Conservation (phyloP, 441 rosid genomes). For the Codiaeum variegatum region DNA sequence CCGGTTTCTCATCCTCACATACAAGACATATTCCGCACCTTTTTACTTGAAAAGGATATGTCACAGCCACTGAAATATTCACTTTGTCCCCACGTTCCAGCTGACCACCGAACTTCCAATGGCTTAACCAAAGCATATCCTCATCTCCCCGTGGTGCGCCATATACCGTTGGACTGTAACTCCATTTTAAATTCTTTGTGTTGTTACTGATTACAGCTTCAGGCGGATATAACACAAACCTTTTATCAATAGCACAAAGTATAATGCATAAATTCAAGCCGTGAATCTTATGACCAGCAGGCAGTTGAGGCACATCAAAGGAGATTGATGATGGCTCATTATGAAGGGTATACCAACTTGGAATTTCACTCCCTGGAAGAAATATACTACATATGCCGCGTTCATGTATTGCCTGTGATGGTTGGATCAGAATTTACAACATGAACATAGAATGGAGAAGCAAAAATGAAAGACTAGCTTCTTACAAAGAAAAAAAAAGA, state of each 20-base stretch:
- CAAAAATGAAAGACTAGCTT: too few species aligned
- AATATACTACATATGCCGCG: background rate
- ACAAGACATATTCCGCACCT: background rate
- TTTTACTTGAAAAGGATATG: background rate
- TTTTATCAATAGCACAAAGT: background rate
- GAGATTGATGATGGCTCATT: background rate
- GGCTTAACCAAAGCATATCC: conserved; percentile 21
- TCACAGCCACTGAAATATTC: background rate
- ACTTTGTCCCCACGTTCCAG: conserved; percentile 1
- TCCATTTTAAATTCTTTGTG: background rate
- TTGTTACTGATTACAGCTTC: background rate
- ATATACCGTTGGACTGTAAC: background rate
- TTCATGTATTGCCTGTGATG: conserved; percentile 2
- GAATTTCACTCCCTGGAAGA: conserved; percentile 8
- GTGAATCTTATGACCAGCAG: background rate
- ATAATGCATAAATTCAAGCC: conserved; percentile 2
- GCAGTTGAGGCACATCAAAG: background rate
- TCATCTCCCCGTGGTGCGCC: background rate
- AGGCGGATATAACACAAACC: background rate
- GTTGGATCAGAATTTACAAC: background rate
- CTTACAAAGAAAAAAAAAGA: too few species aligned
- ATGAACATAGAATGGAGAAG: background rate
- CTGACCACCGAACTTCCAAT: conserved; percentile 12
- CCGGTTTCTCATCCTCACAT: background rate
- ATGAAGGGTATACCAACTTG: background rate